A percentile compares a stretch with the other conserved stretches of the same genome.
phyloP scores from a whole-genome alignment of 2,329 filamentous ascomycete species.

The Scleromitrula shiraiana region DNA sequence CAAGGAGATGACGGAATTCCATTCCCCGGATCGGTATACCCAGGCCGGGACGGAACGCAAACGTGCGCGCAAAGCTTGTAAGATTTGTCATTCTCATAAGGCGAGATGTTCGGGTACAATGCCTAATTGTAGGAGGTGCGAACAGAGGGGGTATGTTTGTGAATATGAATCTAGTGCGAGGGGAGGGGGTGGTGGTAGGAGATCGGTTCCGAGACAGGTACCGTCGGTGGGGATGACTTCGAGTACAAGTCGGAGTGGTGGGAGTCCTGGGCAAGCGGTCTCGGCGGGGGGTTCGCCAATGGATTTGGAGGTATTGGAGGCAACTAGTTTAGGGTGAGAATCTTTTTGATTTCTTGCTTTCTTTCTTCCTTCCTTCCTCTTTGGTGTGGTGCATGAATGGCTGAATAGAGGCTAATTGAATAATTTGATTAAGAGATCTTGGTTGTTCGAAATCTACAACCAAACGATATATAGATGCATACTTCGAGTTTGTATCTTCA shows the following conservation, averaged over 20 bases:
- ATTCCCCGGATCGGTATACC: conserved; percentile 7
- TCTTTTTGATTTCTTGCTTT: no score
- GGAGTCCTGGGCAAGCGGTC: neutral
- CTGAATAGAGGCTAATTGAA: no score
- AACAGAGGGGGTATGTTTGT: conserved; percentile 7
- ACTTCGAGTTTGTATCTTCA: conserved; percentile 10
- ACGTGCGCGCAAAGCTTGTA: conserved; percentile 5
- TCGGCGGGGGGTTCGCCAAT: conserved; percentile 6
- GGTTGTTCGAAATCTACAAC: conserved; percentile 2
- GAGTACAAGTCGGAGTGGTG: conserved; percentile 1
- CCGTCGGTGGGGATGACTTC: neutral
- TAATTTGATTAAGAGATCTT: neutral
- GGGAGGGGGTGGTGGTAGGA: conserved; percentile 4
- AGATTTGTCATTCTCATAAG: conserved; percentile 9
- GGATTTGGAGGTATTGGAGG: neutral
- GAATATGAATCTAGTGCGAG: conserved; percentile 7
- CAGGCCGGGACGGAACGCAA: conserved; percentile 7
- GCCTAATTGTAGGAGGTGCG: conserved; percentile 7
- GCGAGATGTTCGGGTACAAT: conserved; percentile 4
- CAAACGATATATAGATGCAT: conserved; percentile 8
- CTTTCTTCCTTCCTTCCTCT: neutral
- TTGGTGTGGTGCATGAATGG: neutral
- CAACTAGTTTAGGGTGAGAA: conserved; percentile 2
- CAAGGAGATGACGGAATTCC: conserved; percentile 7
- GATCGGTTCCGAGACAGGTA: conserved; percentile 2